These are phyloP conservation scores for Guillardia theta DNA, from an alignment of 78 protist genomes.

Conservation along the genomic window DNA sequence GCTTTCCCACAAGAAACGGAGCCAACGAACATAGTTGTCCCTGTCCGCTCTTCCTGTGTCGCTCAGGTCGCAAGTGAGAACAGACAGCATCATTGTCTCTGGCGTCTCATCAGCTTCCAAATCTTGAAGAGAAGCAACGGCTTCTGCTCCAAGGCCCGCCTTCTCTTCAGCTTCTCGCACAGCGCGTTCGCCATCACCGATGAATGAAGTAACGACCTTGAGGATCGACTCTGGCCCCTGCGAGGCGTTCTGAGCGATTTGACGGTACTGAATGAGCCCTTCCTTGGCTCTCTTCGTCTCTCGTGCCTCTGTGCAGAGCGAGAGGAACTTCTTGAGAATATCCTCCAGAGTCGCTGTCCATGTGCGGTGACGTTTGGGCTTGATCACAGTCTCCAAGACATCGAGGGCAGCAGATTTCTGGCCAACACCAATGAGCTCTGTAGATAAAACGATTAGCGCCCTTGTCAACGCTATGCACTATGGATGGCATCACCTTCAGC, in stretches of 20 bases:
- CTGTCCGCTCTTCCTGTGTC: conserved; percentile 58
- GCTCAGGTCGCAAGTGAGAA: not conserved
- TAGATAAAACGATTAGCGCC: not conserved
- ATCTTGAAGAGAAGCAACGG: conserved; percentile 33
- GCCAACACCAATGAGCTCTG: conserved; percentile 53
- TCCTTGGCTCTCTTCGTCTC: conserved; percentile 13
- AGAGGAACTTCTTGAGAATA: conserved; percentile 9
- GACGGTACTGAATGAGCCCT: conserved; percentile 62
- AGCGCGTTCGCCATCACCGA: not conserved
- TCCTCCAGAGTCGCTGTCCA: conserved; percentile 20
- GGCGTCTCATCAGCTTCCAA: conserved; percentile 67
- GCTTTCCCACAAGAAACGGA: conserved; percentile 76
- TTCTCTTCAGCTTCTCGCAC: not conserved
- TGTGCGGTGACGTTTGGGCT: conserved; percentile 22
- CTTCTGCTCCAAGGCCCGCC: conserved; percentile 21
- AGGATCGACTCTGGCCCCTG: not conserved
- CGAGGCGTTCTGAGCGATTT: conserved; percentile 40
- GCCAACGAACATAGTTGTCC: conserved; percentile 52
- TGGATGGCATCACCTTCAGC: conserved; percentile 25
- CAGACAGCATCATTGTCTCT: conserved; percentile 51
- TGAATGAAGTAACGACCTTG: not conserved
- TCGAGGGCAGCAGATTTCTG: conserved; percentile 46
- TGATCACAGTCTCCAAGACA: conserved; percentile 26
- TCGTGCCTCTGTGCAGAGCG: conserved; percentile 37
- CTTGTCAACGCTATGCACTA: not conserved